A percentile compares a stretch with the other conserved stretches of the same genome.
These are phyloP conservation scores for Castanea crenata DNA, from an alignment of 306 rosid genomes.

Conservation along the genomic window DNA sequence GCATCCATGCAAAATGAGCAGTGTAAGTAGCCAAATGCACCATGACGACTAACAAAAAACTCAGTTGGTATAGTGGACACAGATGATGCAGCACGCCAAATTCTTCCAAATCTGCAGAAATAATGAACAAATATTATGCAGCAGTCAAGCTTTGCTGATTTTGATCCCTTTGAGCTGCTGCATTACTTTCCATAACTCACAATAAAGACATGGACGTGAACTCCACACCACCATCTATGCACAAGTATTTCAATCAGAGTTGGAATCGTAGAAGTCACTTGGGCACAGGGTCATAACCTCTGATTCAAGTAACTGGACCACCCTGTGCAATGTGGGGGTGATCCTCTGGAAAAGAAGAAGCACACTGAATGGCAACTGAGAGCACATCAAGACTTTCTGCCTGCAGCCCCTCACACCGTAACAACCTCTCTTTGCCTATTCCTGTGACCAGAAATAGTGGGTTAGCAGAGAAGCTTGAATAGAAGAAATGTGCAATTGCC, in stretches of 20 bases:
- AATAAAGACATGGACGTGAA: conserved; percentile 22
- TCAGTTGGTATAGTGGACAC: conserved; percentile 20
- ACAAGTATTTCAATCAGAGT: conserved; percentile 52
- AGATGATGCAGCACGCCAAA: conserved; percentile 29
- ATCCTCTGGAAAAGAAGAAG: conserved; percentile 83
- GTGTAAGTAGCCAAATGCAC: conserved; percentile 3
- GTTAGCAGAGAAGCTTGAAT: conserved; percentile 29
- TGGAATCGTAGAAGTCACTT: conserved; percentile 88
- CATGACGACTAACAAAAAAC: conserved; percentile 11
- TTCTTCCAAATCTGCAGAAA: conserved; percentile 30
- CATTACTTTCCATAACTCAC: conserved; percentile 23
- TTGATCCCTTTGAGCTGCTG: conserved; percentile 24
- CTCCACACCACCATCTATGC: conserved; percentile 15
- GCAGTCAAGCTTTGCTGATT: conserved; percentile 22
- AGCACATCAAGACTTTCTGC: conserved; percentile 90
- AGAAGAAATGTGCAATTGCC: not conserved
- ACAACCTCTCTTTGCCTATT: conserved; percentile 79
- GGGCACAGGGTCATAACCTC: conserved; percentile 97
- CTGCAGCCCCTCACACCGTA: conserved; percentile 72
- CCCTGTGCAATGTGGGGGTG: conserved; percentile 94
- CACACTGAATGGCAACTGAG: conserved; percentile 76
- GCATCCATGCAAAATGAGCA: conserved; percentile 27
- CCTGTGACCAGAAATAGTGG: conserved; percentile 56
- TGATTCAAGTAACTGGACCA: conserved; percentile 86
- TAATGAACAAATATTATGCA: conserved; percentile 38